Conservation (phyloP, 345 rosid species). For the Acer campestre region DNA sequence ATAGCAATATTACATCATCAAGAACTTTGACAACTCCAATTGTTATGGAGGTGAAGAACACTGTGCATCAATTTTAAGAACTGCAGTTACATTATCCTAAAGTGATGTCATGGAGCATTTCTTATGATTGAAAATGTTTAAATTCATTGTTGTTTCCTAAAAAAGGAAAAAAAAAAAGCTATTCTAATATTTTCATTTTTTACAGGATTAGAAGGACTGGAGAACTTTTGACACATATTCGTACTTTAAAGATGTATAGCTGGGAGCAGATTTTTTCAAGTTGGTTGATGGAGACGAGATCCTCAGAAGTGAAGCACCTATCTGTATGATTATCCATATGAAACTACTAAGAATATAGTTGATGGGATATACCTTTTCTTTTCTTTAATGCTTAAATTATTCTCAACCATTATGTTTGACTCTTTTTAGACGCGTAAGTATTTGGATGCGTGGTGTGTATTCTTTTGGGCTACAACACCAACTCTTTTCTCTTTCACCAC, state of each 20-base stretch:
- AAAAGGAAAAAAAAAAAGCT: neutral
- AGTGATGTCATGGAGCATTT: neutral
- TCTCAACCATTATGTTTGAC: slow-evolving; percentile 15
- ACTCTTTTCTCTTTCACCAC: slow-evolving; percentile 86
- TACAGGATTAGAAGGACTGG: slow-evolving; percentile 87
- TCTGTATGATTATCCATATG: slow-evolving; percentile 48
- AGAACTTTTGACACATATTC: slow-evolving; percentile 79
- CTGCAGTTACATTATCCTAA: neutral
- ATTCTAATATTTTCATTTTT: slow-evolving; percentile 22
- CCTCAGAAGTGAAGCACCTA: slow-evolving; percentile 78
- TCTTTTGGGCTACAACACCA: slow-evolving; percentile 98
- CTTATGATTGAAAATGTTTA: slow-evolving; percentile 1
- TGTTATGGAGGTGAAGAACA: neutral
- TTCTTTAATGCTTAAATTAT: neutral
- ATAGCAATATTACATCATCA: neutral
- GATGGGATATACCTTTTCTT: slow-evolving; percentile 8
- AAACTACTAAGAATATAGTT: slow-evolving; percentile 15
- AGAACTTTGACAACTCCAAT: neutral
- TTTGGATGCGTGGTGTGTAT: slow-evolving; percentile 98
- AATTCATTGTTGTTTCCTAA: neutral
- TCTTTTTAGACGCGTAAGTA: slow-evolving; percentile 77
- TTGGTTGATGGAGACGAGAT: slow-evolving; percentile 78
- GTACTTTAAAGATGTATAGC: slow-evolving; percentile 83
- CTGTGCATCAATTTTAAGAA: neutral
- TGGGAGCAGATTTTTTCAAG: slow-evolving; percentile 86